phyloP scores from a whole-genome alignment of 805 yeast genomes.

The Candida argentea region DNA sequence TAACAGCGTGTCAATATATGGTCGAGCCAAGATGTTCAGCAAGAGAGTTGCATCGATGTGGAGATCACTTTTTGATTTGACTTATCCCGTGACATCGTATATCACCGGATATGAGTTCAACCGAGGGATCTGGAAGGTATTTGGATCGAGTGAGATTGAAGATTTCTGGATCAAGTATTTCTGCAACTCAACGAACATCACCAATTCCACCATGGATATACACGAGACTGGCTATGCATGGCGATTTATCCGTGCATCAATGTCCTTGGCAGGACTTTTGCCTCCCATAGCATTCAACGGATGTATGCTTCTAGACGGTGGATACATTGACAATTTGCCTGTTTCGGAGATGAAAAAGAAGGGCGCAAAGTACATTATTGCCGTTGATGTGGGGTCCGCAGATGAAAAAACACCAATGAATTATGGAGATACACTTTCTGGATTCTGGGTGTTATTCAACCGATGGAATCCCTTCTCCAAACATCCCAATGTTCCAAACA shows the following conservation, averaged over 20 bases:
- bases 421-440: constrained; percentile 89
- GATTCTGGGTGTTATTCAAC: constrained; percentile 82
- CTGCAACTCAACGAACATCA: constrained; percentile 89
- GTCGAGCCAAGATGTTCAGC: constrained; percentile 79
- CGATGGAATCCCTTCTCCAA: constrained; percentile 84
- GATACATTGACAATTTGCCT: constrained; percentile 88
- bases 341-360: constrained; percentile 84
- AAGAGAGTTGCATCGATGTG: constrained; percentile 75
- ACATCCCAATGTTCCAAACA: constrained; percentile 82
- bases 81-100: constrained; percentile 90
- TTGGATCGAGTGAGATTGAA: constrained; percentile 87
- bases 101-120: constrained; percentile 97
- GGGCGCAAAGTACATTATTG: constrained; percentile 81
- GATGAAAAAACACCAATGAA: constrained; percentile 86
- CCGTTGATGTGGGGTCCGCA: constrained; percentile 92
- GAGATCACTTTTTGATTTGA: constrained; percentile 76
- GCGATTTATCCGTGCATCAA: constrained; percentile 91
- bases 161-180: constrained; percentile 90
- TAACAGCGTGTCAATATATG: constrained; percentile 83
- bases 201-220: constrained; percentile 90
- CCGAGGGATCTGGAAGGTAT: constrained; percentile 93
- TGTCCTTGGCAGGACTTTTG: constrained; percentile 89
- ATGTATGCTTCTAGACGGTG: constrained; percentile 90
- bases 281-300: constrained; percentile 89
- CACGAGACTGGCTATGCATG: constrained; percentile 91